Conservation (phyloP, 2,329 filamentous ascomycete species). For the Lizonia empirigonia region DNA sequence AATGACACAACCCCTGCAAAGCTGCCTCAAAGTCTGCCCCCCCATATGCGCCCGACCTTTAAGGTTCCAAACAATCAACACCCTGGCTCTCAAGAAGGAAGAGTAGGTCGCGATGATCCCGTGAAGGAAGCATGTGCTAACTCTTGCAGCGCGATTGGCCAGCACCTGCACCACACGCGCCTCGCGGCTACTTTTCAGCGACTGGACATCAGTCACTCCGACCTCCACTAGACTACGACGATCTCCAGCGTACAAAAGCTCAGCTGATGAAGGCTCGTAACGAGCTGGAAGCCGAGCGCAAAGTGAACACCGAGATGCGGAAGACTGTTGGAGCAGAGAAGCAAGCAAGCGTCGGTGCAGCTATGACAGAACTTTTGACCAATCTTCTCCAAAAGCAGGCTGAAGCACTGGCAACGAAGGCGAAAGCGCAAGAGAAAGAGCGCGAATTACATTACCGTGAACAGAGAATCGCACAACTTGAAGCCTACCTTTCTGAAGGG, state of each 20-base stretch:
- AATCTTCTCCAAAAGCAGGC: slow-evolving; percentile 26
- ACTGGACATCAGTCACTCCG: not conserved
- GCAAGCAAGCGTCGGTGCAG: slow-evolving; percentile 12
- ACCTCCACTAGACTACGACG: slow-evolving; percentile 10
- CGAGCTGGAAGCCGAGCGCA: slow-evolving; percentile 25
- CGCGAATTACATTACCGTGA: slow-evolving; percentile 21
- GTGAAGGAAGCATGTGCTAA: too few species aligned
- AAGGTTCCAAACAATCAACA: not conserved
- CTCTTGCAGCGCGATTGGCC: slow-evolving; percentile 1
- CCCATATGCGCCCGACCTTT: slow-evolving; percentile 16
- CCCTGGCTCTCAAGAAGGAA: not conserved
- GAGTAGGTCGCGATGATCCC: not conserved
- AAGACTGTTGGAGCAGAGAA: slow-evolving; percentile 14
- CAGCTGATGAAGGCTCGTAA: slow-evolving; percentile 21
- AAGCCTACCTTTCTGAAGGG: slow-evolving; percentile 28
- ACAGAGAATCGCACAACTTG: slow-evolving; percentile 20
- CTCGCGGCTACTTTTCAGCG: slow-evolving; percentile 3
- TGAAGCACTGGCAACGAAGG: slow-evolving; percentile 14
- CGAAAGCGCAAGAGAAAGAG: slow-evolving; percentile 14
- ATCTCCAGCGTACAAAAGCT: slow-evolving; percentile 15
- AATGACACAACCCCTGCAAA: too few species aligned
- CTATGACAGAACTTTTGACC: slow-evolving; percentile 14
- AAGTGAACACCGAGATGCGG: slow-evolving; percentile 13
- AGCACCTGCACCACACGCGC: not conserved
- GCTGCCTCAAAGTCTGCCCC: slow-evolving; percentile 20